Percentiles rank a stretch among this genome's conserved stretches.
Conservation (phyloP, 2,329 filamentous ascomycete genomes). For the Aspergillus fumigatus region DNA sequence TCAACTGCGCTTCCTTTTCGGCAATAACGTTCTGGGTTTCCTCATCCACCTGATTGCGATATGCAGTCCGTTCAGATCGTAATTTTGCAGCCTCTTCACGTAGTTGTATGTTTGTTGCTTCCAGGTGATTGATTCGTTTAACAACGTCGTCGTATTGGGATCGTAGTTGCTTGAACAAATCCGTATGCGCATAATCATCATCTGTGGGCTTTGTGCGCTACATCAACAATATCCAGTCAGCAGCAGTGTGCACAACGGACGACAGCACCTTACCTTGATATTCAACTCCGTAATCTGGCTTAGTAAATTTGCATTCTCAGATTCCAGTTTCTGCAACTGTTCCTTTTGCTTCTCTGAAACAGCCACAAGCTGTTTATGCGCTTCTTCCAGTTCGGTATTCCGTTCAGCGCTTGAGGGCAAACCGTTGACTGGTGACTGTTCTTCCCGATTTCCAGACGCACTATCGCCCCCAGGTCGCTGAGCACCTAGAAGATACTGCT, state of each 20-base stretch:
- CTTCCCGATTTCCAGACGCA: constrained; percentile 48
- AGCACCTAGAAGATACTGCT: constrained; percentile 73
- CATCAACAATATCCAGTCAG: constrained; percentile 5
- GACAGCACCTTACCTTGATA: constrained; percentile 42
- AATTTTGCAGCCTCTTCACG: constrained; percentile 80
- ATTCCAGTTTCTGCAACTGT: constrained; percentile 73
- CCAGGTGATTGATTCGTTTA: constrained; percentile 83
- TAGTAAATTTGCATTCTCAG: constrained; percentile 68
- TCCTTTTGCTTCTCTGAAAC: constrained; percentile 79
- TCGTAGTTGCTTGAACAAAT: constrained; percentile 89
- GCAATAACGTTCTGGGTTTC: constrained; percentile 68
- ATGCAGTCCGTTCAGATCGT: constrained; percentile 77
- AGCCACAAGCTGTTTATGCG: constrained; percentile 72
- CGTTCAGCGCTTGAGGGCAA: constrained; percentile 48
- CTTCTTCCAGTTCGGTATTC: constrained; percentile 66
- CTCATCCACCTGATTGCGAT: constrained; percentile 73
- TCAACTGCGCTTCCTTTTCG: constrained; percentile 78
- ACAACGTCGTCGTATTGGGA: constrained; percentile 88
- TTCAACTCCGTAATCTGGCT: constrained; percentile 75
- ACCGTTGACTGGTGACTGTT: constrained; percentile 53
- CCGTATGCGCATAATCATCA: constrained; percentile 88
- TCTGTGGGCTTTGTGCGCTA: constrained; percentile 71
- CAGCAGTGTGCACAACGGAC: not conserved
- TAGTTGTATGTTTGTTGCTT: constrained; percentile 80
- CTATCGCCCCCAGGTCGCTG: constrained; percentile 45